phyloP scores from a whole-genome alignment of 495 filamentous ascomycete genomes.

The Bryoglossum gracile region DNA sequence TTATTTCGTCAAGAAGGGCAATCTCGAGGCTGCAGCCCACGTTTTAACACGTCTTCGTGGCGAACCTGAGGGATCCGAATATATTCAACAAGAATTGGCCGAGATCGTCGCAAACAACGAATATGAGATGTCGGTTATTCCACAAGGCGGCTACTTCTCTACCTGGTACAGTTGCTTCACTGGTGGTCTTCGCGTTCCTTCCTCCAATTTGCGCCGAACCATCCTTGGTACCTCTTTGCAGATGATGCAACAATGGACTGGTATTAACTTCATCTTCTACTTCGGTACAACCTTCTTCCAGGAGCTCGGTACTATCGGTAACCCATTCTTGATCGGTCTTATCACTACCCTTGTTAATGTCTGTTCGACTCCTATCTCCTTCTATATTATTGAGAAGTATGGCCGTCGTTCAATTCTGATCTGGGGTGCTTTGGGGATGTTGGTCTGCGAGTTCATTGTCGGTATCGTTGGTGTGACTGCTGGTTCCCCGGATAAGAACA shows the following conservation, averaged over 20 bases:
- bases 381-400: constrained; percentile 54
- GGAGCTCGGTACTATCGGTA: constrained; percentile 48
- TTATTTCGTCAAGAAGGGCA: constrained; percentile 49
- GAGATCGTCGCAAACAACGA: constrained; percentile 67
- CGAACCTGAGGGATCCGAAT: constrained; percentile 52
- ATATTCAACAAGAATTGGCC: constrained; percentile 58
- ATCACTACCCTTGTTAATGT: constrained; percentile 73
- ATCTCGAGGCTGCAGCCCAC: constrained; percentile 47
- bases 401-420: constrained; percentile 65
- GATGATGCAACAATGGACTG: constrained; percentile 56
- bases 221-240: constrained; percentile 58
- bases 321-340: constrained; percentile 62
- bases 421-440: constrained; percentile 63
- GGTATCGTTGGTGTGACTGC: constrained; percentile 64
- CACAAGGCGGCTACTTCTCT: constrained; percentile 50
- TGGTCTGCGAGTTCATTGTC: constrained; percentile 78
- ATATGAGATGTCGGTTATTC: constrained; percentile 52
- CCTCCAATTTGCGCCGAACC: constrained; percentile 43
- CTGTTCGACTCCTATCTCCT: constrained; percentile 62
- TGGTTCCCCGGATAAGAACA: constrained; percentile 35
- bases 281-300: constrained; percentile 64
- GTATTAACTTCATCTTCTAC: constrained; percentile 50
- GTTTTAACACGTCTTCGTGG: constrained; percentile 43
- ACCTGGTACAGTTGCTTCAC: constrained; percentile 66
- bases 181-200: constrained; percentile 52